A percentile compares a stretch with the other conserved stretches of the same genome.
Conservation (phyloP, 441 rosid genomes). For the Pelargonium citronellum region DNA sequence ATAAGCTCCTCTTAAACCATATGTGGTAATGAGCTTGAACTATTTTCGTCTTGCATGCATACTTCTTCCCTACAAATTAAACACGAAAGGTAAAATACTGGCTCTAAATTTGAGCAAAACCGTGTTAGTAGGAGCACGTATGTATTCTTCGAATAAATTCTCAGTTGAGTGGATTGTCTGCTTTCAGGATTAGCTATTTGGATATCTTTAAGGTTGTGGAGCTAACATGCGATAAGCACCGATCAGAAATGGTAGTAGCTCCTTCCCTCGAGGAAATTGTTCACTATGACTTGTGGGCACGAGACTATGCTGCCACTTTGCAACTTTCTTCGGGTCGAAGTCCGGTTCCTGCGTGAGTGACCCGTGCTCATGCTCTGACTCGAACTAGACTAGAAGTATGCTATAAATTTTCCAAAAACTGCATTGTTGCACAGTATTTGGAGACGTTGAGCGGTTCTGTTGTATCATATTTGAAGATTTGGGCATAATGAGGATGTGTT, state of each 20-base stretch:
- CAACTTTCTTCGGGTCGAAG: conserved; percentile 38
- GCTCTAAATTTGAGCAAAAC: too few relatives aligned
- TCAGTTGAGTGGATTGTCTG: not conserved
- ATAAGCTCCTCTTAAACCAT: too few relatives aligned
- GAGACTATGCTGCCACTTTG: conserved; percentile 55
- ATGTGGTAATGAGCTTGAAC: too few relatives aligned
- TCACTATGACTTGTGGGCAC: conserved; percentile 87
- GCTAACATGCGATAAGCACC: conserved; percentile 66
- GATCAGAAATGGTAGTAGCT: conserved; percentile 48
- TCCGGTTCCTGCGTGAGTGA: conserved; percentile 54
- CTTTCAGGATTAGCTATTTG: conserved; percentile 71
- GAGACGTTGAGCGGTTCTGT: not conserved
- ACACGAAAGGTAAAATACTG: too few relatives aligned
- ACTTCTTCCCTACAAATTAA: too few relatives aligned
- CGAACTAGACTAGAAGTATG: not conserved
- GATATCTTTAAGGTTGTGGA: conserved; percentile 92
- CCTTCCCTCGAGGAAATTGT: conserved; percentile 83
- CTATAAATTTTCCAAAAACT: conserved; percentile 2
- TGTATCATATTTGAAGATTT: too few relatives aligned
- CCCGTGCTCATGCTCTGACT: not conserved
- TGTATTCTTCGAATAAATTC: not conserved
- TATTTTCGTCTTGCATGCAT: too few relatives aligned
- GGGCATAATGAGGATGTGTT: too few relatives aligned
- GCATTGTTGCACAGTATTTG: conserved; percentile 2
- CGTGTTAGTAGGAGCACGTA: not conserved